Evolutionary conservation across 108 stramenopile species (phyloP).

Genomic region (Hondaea fermentalgiana): DNA sequence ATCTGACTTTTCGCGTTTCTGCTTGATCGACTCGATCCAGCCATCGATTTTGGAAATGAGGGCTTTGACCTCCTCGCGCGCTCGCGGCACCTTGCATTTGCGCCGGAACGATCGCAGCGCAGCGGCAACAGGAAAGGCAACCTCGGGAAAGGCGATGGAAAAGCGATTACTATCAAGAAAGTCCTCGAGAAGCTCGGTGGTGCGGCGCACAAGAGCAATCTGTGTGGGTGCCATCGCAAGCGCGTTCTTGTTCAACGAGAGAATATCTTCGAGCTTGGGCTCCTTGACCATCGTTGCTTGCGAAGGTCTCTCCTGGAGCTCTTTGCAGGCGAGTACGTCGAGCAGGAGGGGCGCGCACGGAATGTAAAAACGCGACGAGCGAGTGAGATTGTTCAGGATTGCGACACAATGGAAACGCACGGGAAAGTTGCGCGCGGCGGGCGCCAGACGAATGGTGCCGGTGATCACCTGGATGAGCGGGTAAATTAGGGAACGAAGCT

Average conservation of each 20-base stretch:
- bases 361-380: slow-evolving; percentile 70
- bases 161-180: neutral
- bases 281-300: neutral
- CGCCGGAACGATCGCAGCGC: neutral
- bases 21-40: neutral
- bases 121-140: neutral
- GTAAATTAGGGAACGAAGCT: slow-evolving; percentile 68
- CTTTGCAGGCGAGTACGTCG: slow-evolving; percentile 70
- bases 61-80: neutral
- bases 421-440: slow-evolving; percentile 69
- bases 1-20: neutral
- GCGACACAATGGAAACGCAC: slow-evolving; percentile 80
- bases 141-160: slow-evolving; percentile 23
- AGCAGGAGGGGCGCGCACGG: slow-evolving; percentile 73
- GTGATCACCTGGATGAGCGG: slow-evolving; percentile 77
- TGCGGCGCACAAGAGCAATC: neutral
- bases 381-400: slow-evolving; percentile 79
- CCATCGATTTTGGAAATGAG: neutral
- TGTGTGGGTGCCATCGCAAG: neutral
- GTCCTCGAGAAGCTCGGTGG: neutral
- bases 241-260: slow-evolving; percentile 23
- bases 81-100: neutral
- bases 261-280: neutral
- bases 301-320: slow-evolving; percentile 52
- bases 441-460: slow-evolving; percentile 63